Evolutionary conservation across 2,329 filamentous ascomycete genomes (phyloP).

Genomic region (Trematosphaeria pertusa): DNA sequence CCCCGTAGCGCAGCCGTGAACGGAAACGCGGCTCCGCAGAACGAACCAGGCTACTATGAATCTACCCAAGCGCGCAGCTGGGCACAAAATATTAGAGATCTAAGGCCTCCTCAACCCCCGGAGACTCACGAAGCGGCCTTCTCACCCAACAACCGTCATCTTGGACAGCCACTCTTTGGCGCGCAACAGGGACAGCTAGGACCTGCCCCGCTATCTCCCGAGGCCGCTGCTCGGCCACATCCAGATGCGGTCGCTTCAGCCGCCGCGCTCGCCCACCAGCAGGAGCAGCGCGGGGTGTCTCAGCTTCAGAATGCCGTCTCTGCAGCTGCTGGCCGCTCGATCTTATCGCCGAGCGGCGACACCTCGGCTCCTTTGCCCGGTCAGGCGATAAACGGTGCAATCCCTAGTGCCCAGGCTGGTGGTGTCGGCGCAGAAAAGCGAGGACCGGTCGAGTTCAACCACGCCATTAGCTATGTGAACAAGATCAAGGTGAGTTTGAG

Average conservation of each 20-base stretch:
- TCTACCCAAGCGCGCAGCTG: constrained; percentile 46
- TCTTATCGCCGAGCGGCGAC: constrained; percentile 59
- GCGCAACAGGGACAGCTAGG: constrained; percentile 42
- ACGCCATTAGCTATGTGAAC: constrained; percentile 98
- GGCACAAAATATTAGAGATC: constrained; percentile 43
- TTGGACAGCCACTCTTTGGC: constrained; percentile 49
- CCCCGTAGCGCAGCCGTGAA: constrained; percentile 58
- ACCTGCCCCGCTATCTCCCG: constrained; percentile 46
- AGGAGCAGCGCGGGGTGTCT: constrained; percentile 70
- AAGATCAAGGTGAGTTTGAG: constrained; percentile 88
- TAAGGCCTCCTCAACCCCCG: constrained; percentile 27
- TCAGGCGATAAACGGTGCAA: constrained; percentile 67
- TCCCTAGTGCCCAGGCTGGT: constrained; percentile 63
- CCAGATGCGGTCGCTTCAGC: constrained; percentile 48
- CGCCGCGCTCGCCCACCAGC: constrained; percentile 62
- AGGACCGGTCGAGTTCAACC: constrained; percentile 97
- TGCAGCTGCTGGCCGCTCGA: constrained; percentile 60
- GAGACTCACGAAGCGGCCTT: constrained; percentile 49
- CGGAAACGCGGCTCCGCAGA: constrained; percentile 61
- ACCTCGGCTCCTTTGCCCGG: constrained; percentile 59
- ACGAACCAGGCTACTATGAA: constrained; percentile 46
- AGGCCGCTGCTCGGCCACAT: constrained; percentile 45
- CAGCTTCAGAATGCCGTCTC: constrained; percentile 71
- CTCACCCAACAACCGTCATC: constrained; percentile 53
- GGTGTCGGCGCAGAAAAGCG: constrained; percentile 72